These are phyloP conservation scores for Stemphylium vesicarium DNA, from an alignment of 2,329 filamentous ascomycete genomes.

Conservation along the genomic window DNA sequence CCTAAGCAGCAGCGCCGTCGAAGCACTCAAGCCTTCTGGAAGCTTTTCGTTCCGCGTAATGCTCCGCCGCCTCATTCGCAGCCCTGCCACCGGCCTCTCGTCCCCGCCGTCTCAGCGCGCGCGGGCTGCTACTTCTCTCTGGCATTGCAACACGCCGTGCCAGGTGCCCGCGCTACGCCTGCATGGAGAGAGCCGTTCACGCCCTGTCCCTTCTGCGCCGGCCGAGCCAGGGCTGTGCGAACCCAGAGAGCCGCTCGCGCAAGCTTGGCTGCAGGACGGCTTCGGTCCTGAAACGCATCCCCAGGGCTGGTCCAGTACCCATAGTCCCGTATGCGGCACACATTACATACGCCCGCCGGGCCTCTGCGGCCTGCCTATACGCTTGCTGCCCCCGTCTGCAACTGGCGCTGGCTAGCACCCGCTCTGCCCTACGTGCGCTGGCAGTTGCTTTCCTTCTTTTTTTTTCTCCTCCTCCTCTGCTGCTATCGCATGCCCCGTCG, in stretches of 20 bases:
- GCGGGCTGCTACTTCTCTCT: background rate
- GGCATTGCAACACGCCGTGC: background rate
- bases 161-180: background rate
- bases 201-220: slow-evolving; percentile 1
- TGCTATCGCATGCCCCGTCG: background rate
- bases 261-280: slow-evolving; percentile 23
- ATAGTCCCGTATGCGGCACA: slow-evolving; percentile 6
- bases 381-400: background rate
- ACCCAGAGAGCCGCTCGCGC: slow-evolving; percentile 21
- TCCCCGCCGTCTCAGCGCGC: background rate
- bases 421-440: slow-evolving; percentile 8
- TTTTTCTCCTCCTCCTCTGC: background rate
- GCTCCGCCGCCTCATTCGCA: slow-evolving; percentile 14
- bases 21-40: slow-evolving; percentile 24
- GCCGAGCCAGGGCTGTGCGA: slow-evolving; percentile 1
- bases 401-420: slow-evolving; percentile 5
- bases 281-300: slow-evolving; percentile 22
- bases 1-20: slow-evolving; percentile 10
- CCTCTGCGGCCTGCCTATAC: slow-evolving; percentile 1
- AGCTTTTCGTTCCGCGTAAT: slow-evolving; percentile 13
- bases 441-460: background rate
- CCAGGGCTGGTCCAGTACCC: slow-evolving; percentile 12
- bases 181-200: slow-evolving; percentile 3
- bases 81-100: slow-evolving; percentile 1
- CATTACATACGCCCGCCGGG: slow-evolving; percentile 10